These are phyloP conservation scores for Cinnamomum chago DNA, from an alignment of 164 flowering plant species.

Conservation along the genomic window DNA sequence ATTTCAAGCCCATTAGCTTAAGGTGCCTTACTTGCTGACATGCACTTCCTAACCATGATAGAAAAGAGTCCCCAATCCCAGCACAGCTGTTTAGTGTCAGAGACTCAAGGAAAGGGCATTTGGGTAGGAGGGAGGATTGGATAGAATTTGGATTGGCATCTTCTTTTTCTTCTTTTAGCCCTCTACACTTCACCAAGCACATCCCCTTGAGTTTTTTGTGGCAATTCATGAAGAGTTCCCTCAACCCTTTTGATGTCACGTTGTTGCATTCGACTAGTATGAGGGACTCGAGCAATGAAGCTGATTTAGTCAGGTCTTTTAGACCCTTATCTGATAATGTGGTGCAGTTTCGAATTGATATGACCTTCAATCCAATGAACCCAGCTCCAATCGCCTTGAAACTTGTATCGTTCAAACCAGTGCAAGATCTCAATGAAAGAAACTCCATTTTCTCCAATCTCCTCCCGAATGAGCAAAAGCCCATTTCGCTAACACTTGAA, in stretches of 20 bases:
- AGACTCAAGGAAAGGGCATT: conserved; percentile 38
- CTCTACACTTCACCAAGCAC: conserved; percentile 48
- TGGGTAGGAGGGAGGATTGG: conserved; percentile 11
- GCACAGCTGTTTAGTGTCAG: conserved; percentile 46
- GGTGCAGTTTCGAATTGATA: conserved; percentile 42
- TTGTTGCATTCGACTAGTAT: conserved; percentile 49
- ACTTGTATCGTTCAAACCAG: conserved; percentile 43
- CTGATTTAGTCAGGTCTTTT: conserved; percentile 31
- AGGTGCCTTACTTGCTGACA: conserved; percentile 48
- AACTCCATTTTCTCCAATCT: background rate
- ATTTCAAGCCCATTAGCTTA: conserved; percentile 47
- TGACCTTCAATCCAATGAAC: conserved; percentile 39
- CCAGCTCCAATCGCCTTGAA: conserved; percentile 51
- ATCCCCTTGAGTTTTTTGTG: conserved; percentile 40
- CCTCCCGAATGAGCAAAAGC: conserved; percentile 2
- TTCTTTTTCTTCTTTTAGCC: conserved; percentile 33
- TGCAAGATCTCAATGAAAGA: conserved; percentile 24
- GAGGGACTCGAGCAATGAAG: conserved; percentile 34
- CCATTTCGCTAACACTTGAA: background rate
- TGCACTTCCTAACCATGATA: conserved; percentile 44
- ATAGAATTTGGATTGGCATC: conserved; percentile 6
- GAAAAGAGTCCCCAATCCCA: conserved; percentile 44
- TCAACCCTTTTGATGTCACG: conserved; percentile 35
- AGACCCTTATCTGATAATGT: conserved; percentile 46
- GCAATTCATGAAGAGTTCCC: conserved; percentile 34